These are phyloP conservation scores for Kwoniella botswanensis DNA, from an alignment of 768 basidiomycete species.

Conservation along the genomic window DNA sequence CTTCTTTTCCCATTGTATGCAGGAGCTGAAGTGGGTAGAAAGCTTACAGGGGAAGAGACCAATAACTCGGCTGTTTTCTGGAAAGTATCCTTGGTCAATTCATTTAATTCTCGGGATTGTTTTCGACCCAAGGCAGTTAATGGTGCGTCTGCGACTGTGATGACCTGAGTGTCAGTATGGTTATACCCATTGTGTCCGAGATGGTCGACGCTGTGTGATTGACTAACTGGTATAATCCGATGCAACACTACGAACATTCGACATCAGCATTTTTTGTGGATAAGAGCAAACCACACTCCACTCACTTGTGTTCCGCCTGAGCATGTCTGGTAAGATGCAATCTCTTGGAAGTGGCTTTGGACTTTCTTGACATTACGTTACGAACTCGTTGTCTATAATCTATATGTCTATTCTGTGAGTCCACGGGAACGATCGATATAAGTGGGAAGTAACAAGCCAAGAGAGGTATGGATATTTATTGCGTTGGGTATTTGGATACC, in stretches of 20 bases:
- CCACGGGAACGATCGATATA: no score
- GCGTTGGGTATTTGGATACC: no score
- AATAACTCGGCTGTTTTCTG: conserved; percentile 53
- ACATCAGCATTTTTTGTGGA: conserved; percentile 11
- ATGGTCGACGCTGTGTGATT: background rate
- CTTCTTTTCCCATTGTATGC: background rate
- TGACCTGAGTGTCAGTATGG: background rate
- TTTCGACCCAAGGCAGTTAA: conserved; percentile 52
- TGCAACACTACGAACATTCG: conserved; percentile 34
- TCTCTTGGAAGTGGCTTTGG: conserved; percentile 31
- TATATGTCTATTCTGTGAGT: background rate
- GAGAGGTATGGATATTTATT: no score
- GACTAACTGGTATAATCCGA: conserved; percentile 52
- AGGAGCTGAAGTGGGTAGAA: background rate
- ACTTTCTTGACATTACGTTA: background rate
- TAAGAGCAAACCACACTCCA: background rate
- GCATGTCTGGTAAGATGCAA: conserved; percentile 52
- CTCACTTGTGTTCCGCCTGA: conserved; percentile 55
- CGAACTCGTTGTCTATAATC: background rate
- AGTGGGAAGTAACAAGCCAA: no score
- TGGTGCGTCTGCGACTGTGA: conserved; percentile 51
- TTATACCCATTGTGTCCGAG: background rate
- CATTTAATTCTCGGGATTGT: conserved; percentile 46
- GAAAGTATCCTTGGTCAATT: conserved; percentile 44
- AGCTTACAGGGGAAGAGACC: conserved; percentile 46